phyloP scores from a whole-genome alignment of 225 moss, liverwort and hornwort species.

The Pleurozium schreberi region DNA sequence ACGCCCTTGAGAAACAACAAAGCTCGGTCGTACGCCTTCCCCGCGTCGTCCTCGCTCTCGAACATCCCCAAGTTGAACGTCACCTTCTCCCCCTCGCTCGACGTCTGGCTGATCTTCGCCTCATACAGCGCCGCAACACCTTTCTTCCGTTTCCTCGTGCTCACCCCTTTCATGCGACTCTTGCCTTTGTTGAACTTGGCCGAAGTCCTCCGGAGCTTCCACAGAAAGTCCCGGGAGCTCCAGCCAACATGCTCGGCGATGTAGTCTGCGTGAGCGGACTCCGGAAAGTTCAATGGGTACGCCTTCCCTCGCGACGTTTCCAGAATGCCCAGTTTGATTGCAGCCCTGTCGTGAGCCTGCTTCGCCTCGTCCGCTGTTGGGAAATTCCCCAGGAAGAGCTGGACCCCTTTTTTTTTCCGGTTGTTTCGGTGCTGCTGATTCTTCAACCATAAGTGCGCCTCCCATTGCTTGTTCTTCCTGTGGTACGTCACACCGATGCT shows the following conservation, averaged over 20 bases:
- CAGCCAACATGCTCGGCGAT: not conserved
- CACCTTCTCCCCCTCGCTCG: not conserved
- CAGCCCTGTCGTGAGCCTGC: conserved; percentile 10
- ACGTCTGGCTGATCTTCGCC: conserved; percentile 1
- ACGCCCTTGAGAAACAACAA: conserved; percentile 9
- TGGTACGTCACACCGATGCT: conserved; percentile 16
- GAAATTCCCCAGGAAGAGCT: conserved; percentile 14
- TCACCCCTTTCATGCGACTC: conserved; percentile 15
- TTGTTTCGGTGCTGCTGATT: not conserved
- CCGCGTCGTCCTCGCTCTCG: not conserved
- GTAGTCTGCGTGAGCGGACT: not conserved
- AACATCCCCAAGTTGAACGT: not conserved
- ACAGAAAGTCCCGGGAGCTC: conserved; percentile 1
- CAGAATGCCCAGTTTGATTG: not conserved
- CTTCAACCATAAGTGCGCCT: conserved; percentile 28
- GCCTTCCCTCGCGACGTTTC: not conserved
- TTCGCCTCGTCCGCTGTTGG: not conserved
- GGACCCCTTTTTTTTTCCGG: conserved; percentile 5
- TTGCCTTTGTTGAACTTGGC: conserved; percentile 11
- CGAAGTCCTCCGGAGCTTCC: conserved; percentile 12
- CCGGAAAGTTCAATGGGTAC: conserved; percentile 7
- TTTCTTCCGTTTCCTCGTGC: not conserved
- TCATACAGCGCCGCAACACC: not conserved
- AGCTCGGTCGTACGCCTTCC: not conserved
- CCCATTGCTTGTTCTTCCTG: not conserved